These are phyloP conservation scores for Phytophthora pseudosyringae DNA, from an alignment of 352 stramenopile species.

Conservation along the genomic window DNA sequence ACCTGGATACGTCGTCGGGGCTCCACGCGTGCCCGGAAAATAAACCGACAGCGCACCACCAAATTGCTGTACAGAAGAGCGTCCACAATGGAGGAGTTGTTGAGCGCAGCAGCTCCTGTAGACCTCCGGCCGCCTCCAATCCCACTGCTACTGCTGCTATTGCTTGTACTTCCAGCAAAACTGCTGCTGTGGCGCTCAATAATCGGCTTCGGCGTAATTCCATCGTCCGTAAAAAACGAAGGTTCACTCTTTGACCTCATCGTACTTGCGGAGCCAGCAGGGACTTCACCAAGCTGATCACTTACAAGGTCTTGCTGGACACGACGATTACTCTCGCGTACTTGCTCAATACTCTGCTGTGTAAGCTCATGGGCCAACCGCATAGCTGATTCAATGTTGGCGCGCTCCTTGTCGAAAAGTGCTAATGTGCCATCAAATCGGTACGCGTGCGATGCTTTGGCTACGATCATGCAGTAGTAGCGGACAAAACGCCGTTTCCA, in stretches of 20 bases:
- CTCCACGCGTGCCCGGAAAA: slow-evolving; percentile 80
- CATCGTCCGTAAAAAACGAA: slow-evolving; percentile 23
- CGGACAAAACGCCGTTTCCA: slow-evolving; percentile 88
- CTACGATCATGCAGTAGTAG: slow-evolving; percentile 85
- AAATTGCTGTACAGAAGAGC: slow-evolving; percentile 82
- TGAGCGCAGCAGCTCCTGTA: slow-evolving; percentile 25
- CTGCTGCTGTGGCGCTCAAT: slow-evolving; percentile 35
- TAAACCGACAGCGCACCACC: slow-evolving; percentile 80
- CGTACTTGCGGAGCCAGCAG: slow-evolving; percentile 10
- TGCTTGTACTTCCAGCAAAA: slow-evolving; percentile 21
- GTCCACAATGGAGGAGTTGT: slow-evolving; percentile 78
- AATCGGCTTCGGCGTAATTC: slow-evolving; percentile 12
- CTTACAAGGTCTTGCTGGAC: slow-evolving; percentile 47
- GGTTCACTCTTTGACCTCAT: slow-evolving; percentile 39
- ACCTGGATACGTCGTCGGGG: slow-evolving; percentile 72
- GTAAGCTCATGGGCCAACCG: slow-evolving; percentile 75
- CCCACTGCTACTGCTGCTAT: slow-evolving; percentile 11
- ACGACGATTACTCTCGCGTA: slow-evolving; percentile 58
- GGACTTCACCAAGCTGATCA: slow-evolving; percentile 26
- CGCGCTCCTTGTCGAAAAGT: slow-evolving; percentile 79
- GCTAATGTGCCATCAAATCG: slow-evolving; percentile 73
- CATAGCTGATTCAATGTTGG: slow-evolving; percentile 87
- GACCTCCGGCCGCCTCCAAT: slow-evolving; percentile 15
- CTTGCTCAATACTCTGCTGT: slow-evolving; percentile 73
- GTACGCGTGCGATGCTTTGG: slow-evolving; percentile 77